Base-by-base conservation (phyloP, 176 grass and related monocot species). In the Thinopyrum elongatum region DNA sequence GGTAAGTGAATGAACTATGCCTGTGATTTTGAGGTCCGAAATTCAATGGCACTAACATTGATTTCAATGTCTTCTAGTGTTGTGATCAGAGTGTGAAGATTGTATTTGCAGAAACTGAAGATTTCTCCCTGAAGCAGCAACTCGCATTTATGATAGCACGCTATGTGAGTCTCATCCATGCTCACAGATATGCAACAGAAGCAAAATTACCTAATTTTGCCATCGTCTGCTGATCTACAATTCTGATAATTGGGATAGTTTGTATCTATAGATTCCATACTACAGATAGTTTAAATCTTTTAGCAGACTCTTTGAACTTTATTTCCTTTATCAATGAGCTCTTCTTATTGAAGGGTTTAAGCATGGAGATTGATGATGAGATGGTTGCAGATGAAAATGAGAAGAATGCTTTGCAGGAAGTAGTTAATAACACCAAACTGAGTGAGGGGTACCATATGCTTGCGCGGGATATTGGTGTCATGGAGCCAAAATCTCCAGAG, bases 51-150 rank as follows among this genome's bases (percentile, higher is more conserved):
- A 62, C 63, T 87, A 29, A 86, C 44, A 75, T 25, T 17, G 15
- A 58, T 77, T 87, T 11, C 41, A 23, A 65, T 86, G 10, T 59
- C 69, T 81, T 64, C 17, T 33, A 92, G 91, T 76, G 30, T 65
- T 74, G 89, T 93, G 91, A 89, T 86, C 97, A 96, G 85, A 93
- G 88, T 87, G 87, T 99, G 77, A 99, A 96, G 86, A 94, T 94
- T 63, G 80, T 99, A 42, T 99, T 88, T 70, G 90, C 94, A 36
- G 77, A 89, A 73, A 93, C 92, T 35, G 87, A 94, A 23, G 92
- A 96, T 89, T 78, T 94, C 79, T 60, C 89, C 38, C 85, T 96
- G 41, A 99, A 96, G 90, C 96, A 94, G 81, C 97, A 99, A 70
- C 94, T 99, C 77, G 87, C 94, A 47, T 99, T 91, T 81, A 93